Evolutionary conservation across 2,329 filamentous ascomycete species (phyloP), one percentile per base, ranked within the genome.

Genomic region (Cytospora piceae): DNA sequence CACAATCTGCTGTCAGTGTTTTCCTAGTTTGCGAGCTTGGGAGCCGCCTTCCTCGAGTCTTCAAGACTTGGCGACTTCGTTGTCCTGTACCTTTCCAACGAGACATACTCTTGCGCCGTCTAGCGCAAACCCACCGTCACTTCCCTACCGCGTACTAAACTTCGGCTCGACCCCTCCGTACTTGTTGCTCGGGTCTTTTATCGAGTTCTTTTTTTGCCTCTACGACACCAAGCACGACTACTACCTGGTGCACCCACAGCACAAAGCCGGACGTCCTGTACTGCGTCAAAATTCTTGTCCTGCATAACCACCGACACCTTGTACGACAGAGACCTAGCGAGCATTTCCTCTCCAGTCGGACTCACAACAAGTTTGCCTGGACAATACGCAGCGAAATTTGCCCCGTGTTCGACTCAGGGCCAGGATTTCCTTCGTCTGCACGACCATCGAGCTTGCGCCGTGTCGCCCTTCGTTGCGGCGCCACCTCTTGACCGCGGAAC

Each of bases 61-160:
- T 61, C 66, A 39, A 67, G 69, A 71, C 64, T 69, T 71, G 67
- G 63, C 72, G 70, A 71, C 71, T 70, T 71, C 65, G 66, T 69
- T 46, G 65, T 68, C 62, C 68, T 67, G 66, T 65, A 52, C 57
- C 63, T 46, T 55, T 58, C 57, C 63, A 52, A 63, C 66, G 66
- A 65, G 63, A 55, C 66, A 67, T 67, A 63, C 56, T 63, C 54
- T 66, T 63, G 63, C 58, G 20, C 52, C 66, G 55, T 61, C 42
- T 67, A 67, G 66, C 63, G 63, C 66, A 63, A 57, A 46, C 34
- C 32, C 66, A 37, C 60, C 55, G 49, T 61, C 58, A 66, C 56
- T 63, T 9, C 58, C 56, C 61, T 61, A 61, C 60, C 60, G 54
- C 63, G 57, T 63, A 67, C 63, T 65, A 67, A 65, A 60, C 55